phyloP scores from a whole-genome alignment of 2,329 filamentous ascomycete species.

The Colletotrichum incanum region DNA sequence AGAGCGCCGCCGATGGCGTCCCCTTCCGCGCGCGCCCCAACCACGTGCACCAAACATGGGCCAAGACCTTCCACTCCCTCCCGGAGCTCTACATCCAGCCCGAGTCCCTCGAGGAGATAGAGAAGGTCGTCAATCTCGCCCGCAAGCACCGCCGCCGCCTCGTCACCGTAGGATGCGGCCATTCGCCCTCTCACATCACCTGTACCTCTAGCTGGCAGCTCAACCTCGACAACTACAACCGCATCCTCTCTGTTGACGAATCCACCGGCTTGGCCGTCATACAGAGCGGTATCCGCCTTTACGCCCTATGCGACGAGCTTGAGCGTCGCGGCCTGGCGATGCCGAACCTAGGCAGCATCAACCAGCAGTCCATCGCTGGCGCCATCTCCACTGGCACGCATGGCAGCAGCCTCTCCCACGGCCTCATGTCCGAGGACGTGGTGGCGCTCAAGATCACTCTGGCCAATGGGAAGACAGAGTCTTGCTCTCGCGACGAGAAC shows the following conservation, averaged over 20 bases:
- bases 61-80: constrained; percentile 88
- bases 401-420: constrained; percentile 87
- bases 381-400: constrained; percentile 95
- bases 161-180: constrained; percentile 89
- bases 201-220: constrained; percentile 96
- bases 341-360: constrained; percentile 94
- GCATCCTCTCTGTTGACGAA: constrained; percentile 79
- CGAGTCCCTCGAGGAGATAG: constrained; percentile 83
- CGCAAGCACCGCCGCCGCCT: constrained; percentile 85
- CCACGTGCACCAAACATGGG: constrained; percentile 93
- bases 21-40: constrained; percentile 83
- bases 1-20: constrained; percentile 58
- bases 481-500: constrained; percentile 79
- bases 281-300: constrained; percentile 90
- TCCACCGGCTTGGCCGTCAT: constrained; percentile 79
- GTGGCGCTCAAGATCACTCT: constrained; percentile 84
- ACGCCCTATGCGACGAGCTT: constrained; percentile 80
- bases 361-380: constrained; percentile 92
- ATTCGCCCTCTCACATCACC: constrained; percentile 93
- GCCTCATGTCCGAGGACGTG: constrained; percentile 86
- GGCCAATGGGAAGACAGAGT: constrained; percentile 81
- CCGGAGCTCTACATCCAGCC: constrained; percentile 95
- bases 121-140: constrained; percentile 86
- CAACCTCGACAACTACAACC: constrained; percentile 88
- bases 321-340: constrained; percentile 85